These are phyloP conservation scores for Aquilaria sinensis DNA, from an alignment of 345 rosid species.

Conservation along the genomic window DNA sequence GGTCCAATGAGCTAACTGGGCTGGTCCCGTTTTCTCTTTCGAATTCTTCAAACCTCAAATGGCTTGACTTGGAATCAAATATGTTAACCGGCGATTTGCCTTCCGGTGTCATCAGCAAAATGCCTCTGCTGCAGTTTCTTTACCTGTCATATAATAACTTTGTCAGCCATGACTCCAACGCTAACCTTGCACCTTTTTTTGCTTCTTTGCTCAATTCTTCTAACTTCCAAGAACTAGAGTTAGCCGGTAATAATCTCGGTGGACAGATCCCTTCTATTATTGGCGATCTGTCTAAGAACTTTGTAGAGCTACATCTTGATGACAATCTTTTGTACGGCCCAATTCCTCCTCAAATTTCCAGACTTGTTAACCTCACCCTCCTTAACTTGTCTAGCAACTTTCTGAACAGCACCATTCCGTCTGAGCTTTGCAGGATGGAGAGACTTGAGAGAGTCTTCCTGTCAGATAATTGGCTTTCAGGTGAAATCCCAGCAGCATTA, in stretches of 20 bases:
- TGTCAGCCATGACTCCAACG: conserved; percentile 58
- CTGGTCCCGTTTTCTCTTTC: conserved; percentile 50
- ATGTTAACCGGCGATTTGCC: conserved; percentile 69
- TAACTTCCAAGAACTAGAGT: conserved; percentile 61
- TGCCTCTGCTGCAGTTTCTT: conserved; percentile 67
- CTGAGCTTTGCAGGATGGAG: conserved; percentile 47
- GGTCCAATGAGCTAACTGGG: conserved; percentile 72
- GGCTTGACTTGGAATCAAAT: conserved; percentile 86
- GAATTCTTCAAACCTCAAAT: conserved; percentile 60
- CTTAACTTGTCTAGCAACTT: conserved; percentile 79
- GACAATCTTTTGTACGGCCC: conserved; percentile 64
- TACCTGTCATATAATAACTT: conserved; percentile 77
- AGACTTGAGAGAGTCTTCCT: conserved; percentile 76
- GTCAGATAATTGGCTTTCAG: conserved; percentile 64
- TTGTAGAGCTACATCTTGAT: conserved; percentile 71
- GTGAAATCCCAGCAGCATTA: conserved; percentile 65
- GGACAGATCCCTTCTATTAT: conserved; percentile 60
- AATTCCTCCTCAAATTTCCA: conserved; percentile 74
- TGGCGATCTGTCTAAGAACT: conserved; percentile 53
- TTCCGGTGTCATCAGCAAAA: conserved; percentile 39
- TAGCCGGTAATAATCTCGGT: conserved; percentile 69
- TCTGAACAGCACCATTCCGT: conserved; percentile 66
- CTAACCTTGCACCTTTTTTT: conserved; percentile 76
- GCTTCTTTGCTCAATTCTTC: conserved; percentile 52
- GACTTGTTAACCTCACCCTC: conserved; percentile 64